Base-by-base conservation (phyloP, 164 flowering plant species). In the Piper longum region DNA sequence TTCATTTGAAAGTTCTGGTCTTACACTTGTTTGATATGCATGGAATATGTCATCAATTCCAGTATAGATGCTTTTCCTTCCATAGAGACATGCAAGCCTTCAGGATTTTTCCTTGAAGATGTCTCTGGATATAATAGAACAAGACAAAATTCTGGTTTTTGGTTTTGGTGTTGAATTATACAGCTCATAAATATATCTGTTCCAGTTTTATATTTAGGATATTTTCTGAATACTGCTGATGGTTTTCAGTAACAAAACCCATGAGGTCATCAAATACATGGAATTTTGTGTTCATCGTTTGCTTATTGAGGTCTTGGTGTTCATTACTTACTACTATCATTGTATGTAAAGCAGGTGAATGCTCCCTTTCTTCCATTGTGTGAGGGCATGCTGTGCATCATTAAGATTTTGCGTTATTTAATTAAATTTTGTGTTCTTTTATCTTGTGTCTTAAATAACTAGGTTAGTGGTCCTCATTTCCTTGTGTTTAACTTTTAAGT, bases 301-400 rank as follows among this genome's bases (percentile, higher is more conserved):
- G 83, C 86, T 76, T 70, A 95, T 91, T 80, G 97, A 95, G 80
- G 99, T 82, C 89, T 96, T 74, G 96, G 97, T 66, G 80, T 87
- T 72, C 99, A 95, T 80, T 89, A 95, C 75, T 81, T 95, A 76
- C 73, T 95, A 69, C 96, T 95, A 41, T 88, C 95, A 41, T 75
- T 95, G 77, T 95, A 95, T 70, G 93, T 97, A 42, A 88, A 84
- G 80, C 92, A 95, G 96, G 99, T 88, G 9, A 68, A 45, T 51
- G 26, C 36, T 65, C 7, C 26, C 13, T 36, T 16, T 26, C 36
- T 26, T 26, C 36, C 36, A 26, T 26, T 26, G 36, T 26, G 36
- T 26, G 36, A 26, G 36, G 36, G 36, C 36, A 26, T 26, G 36
- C 36, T 26, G 36, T 26, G 36, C 1, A 0, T 26, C 36, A 26